These are phyloP conservation scores for Sindora glabra DNA, from an alignment of 306 rosid genomes.

Conservation along the genomic window DNA sequence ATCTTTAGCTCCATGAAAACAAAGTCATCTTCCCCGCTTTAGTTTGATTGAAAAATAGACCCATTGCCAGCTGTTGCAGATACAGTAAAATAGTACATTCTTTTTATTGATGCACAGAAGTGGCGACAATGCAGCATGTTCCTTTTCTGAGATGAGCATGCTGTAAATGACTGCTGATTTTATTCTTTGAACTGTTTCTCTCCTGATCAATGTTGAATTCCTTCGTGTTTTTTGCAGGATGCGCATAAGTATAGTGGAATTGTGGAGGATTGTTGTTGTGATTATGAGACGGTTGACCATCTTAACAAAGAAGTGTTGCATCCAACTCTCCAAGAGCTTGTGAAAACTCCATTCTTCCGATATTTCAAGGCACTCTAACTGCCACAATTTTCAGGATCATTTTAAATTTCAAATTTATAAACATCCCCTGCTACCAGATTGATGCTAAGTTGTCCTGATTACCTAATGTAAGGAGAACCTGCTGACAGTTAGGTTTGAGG, in stretches of 20 bases:
- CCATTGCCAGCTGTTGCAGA: too few relatives aligned
- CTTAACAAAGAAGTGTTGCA: conserved; percentile 43
- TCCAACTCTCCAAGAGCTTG: conserved; percentile 55
- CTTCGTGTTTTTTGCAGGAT: conserved; percentile 20
- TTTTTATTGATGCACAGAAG: too few relatives aligned
- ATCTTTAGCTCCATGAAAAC: too few relatives aligned
- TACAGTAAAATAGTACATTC: too few relatives aligned
- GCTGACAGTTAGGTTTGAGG: neutral
- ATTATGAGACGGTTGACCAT: conserved; percentile 53
- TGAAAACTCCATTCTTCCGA: conserved; percentile 51
- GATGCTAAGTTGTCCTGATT: neutral
- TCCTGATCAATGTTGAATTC: neutral
- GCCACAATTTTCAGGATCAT: neutral
- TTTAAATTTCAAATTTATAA: neutral
- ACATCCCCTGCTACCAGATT: neutral
- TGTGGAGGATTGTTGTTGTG: conserved; percentile 70
- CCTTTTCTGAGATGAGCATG: too few relatives aligned
- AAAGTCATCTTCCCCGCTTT: too few relatives aligned
- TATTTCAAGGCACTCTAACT: conserved; percentile 51
- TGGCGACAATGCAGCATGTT: too few relatives aligned
- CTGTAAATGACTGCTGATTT: neutral
- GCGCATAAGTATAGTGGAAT: conserved; percentile 47
- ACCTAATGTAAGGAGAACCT: neutral
- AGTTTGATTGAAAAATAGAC: too few relatives aligned
- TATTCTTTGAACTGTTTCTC: neutral